Evolutionary conservation across 208 protist species (phyloP).

Genomic region (Trypanosoma cruzi): DNA sequence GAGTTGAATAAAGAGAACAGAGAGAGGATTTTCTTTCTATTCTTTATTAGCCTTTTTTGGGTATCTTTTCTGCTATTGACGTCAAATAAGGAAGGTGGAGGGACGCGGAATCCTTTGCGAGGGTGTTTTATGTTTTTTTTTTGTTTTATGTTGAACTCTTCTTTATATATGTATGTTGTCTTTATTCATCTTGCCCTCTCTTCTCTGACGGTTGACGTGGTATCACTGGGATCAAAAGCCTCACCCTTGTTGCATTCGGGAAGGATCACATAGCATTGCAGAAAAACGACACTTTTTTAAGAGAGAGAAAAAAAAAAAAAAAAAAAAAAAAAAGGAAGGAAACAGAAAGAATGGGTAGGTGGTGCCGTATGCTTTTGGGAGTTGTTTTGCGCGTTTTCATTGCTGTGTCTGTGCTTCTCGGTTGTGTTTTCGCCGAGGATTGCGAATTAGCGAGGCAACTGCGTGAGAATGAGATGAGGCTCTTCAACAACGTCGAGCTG

Average conservation of each 20-base stretch:
- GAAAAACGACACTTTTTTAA: not conserved
- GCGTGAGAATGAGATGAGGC: conserved; percentile 25
- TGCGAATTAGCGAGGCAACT: conserved; percentile 20
- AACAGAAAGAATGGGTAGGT: not conserved
- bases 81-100: not conserved
- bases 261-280: no score
- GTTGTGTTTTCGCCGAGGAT: conserved; percentile 4
- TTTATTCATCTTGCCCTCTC: no score
- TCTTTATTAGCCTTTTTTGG: not conserved
- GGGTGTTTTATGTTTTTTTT: not conserved
- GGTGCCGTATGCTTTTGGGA: not conserved
- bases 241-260: no score
- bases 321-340: not conserved
- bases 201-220: no score
- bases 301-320: conserved; percentile 1
- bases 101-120: not conserved
- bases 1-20: not conserved
- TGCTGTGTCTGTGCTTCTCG: conserved; percentile 9
- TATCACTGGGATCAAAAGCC: no score
- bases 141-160: no score
- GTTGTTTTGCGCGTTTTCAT: not conserved
- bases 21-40: not conserved
- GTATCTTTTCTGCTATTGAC: conserved; percentile 6
- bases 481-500: conserved; percentile 2
- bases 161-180: no score